Base-by-base conservation (phyloP, 2,329 filamentous ascomycete genomes). In the Trichoderma arundinaceum region DNA sequence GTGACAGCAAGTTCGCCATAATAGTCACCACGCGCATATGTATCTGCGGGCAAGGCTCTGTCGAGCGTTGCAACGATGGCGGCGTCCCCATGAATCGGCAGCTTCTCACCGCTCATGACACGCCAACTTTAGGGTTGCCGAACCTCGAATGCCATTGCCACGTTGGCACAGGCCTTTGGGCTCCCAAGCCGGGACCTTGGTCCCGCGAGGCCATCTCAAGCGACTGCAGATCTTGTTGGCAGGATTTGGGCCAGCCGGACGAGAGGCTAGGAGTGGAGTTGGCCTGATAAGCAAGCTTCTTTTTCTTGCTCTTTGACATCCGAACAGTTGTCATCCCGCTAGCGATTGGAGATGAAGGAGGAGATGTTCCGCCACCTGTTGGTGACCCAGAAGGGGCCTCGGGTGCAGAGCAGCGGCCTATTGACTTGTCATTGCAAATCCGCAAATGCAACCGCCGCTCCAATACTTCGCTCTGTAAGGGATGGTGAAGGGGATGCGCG, bases 41-140 rank as follows among this genome's bases (percentile, higher is more conserved):
- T 65, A 44, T 38, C 54, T 65, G 64, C 48, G 56, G 54, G 46
- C 64, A 48, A 60, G 39, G 41, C 51, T 53, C 28, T 58, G 33
- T 41, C 53, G n/a, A 58, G 17, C 44, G 54, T 65, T 65, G 46
- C 43, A 65, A 59, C 39, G 46, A 38, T 38, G 22, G 17, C 58
- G 39, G 49, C 48, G n/a, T 62, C 49, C 38, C 49, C 52, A 19
- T 52, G 48, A 52, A 63, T 33, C 17, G 32, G 60, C 60, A 46
- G 60, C 39, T 53, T 46, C 57, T 66, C 64, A 66, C 64, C 64
- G 64, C 64, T 46, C 58, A 57, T 58, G 53, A 48, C 53, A 35
- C 60, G 49, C 53, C 65, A 53, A n/a, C 17, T n/a, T 22, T 39
- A 43, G 19, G 22, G 48, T 43, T 52, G 44, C 52, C 63, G 59